phyloP scores from a whole-genome alignment of 139 green algal genomes.

The Volvox reticuliferus region DNA sequence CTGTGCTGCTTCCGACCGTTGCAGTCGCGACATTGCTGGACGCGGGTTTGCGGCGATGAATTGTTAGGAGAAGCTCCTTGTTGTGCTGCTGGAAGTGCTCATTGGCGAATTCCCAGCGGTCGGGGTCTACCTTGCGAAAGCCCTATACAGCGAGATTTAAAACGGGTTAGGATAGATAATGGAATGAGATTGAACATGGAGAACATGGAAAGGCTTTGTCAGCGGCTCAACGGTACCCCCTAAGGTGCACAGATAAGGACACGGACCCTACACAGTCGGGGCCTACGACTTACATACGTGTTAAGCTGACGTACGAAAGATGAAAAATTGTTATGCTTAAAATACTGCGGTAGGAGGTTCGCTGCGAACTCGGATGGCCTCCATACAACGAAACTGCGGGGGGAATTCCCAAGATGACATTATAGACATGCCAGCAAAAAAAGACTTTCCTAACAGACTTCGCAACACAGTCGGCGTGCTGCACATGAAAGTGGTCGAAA shows the following conservation, averaged over 20 bases:
- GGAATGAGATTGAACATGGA: too few relatives aligned
- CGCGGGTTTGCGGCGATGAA: conserved; percentile 85
- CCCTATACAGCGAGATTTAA: conserved; percentile 63
- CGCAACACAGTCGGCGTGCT: too few relatives aligned
- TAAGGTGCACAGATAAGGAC: background rate
- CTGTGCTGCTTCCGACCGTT: background rate
- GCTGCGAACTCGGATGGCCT: conserved; percentile 90
- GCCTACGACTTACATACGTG: conserved; percentile 86
- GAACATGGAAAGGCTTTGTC: too few relatives aligned
- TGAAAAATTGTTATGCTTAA: conserved; percentile 98
- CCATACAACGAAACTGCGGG: conserved; percentile 91
- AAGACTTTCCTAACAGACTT: background rate
- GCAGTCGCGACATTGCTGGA: background rate
- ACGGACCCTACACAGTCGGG: background rate
- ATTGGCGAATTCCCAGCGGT: conserved; percentile 80
- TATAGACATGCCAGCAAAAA: background rate
- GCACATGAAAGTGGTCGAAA: background rate
- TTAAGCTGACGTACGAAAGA: conserved; percentile 98
- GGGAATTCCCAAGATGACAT: background rate
- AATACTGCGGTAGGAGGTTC: conserved; percentile 92
- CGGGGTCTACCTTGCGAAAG: conserved; percentile 97
- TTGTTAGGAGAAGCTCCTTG: conserved; percentile 84
- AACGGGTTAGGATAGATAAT: too few relatives aligned
- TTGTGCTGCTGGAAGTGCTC: conserved; percentile 87
- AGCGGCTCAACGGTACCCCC: too few relatives aligned